phyloP scores from a whole-genome alignment of 1,284 basidiomycete genomes.

The Rhodotorula sp. region DNA sequence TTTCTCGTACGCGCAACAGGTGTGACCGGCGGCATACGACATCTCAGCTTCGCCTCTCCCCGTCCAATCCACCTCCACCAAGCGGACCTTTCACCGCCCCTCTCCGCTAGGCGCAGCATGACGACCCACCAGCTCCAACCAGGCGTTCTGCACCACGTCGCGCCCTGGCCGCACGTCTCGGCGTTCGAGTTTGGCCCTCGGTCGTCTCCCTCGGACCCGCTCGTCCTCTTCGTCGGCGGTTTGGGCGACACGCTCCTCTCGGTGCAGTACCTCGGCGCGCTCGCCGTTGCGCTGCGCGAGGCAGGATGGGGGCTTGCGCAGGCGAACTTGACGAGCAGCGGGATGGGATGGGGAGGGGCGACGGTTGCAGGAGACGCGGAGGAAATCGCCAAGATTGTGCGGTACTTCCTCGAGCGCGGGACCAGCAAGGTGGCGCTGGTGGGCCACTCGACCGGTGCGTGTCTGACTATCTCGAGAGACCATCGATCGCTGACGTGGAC shows the following conservation, averaged over 20 bases:
- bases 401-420: slow-evolving; percentile 2
- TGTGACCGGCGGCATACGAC: too few relatives aligned
- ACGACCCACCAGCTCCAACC: neutral
- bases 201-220: neutral
- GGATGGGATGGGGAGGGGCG: neutral
- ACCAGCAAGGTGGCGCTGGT: neutral
- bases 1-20: too few relatives aligned
- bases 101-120: too few relatives aligned
- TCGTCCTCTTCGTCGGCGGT: slow-evolving; percentile 8
- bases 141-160: neutral
- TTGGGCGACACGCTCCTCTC: slow-evolving; percentile 1
- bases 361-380: slow-evolving; percentile 4
- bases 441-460: slow-evolving; percentile 10
- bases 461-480: neutral
- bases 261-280: neutral
- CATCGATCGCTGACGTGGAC: neutral
- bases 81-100: too few relatives aligned
- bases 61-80: too few relatives aligned
- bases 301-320: slow-evolving; percentile 7
- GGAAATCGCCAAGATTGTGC: neutral
- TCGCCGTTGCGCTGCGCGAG: neutral
- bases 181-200: slow-evolving; percentile 2
- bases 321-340: neutral
- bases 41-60: too few relatives aligned
- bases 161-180: neutral